These are phyloP conservation scores for Heracleum sosnowskyi DNA, from an alignment of 129 eudicot genomes.

Conservation along the genomic window DNA sequence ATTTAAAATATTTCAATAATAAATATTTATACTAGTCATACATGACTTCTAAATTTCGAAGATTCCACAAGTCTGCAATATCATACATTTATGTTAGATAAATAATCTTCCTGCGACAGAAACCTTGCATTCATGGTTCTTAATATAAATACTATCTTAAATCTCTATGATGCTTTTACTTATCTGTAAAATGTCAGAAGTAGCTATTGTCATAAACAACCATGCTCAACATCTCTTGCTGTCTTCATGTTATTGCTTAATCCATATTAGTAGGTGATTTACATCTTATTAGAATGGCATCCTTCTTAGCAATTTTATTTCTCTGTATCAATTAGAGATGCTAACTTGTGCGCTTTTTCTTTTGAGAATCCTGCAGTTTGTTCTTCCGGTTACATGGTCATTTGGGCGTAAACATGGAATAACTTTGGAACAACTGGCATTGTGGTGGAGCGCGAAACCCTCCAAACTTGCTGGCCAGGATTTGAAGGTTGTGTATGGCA, in stretches of 20 bases:
- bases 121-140: background rate
- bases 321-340: background rate
- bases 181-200: background rate
- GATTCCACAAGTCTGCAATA: background rate
- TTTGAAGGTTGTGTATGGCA: slow-evolving; percentile 34
- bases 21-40: background rate
- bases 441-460: slow-evolving; percentile 99
- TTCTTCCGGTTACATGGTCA: slow-evolving; percentile 96
- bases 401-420: slow-evolving; percentile 73
- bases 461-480: slow-evolving; percentile 85
- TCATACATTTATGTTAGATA: background rate
- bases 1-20: background rate
- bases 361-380: slow-evolving; percentile 48
- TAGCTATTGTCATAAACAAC: background rate
- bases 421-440: slow-evolving; percentile 64
- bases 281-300: background rate
- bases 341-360: background rate
- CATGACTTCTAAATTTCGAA: background rate
- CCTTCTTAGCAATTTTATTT: background rate
- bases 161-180: background rate
- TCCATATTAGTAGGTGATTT: background rate
- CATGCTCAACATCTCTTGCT: background rate
- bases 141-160: too few species aligned
- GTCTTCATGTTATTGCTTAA: background rate
- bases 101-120: background rate